These are phyloP conservation scores for Calonectria hawksworthii DNA, from an alignment of 2,329 filamentous ascomycete genomes.

Conservation along the genomic window DNA sequence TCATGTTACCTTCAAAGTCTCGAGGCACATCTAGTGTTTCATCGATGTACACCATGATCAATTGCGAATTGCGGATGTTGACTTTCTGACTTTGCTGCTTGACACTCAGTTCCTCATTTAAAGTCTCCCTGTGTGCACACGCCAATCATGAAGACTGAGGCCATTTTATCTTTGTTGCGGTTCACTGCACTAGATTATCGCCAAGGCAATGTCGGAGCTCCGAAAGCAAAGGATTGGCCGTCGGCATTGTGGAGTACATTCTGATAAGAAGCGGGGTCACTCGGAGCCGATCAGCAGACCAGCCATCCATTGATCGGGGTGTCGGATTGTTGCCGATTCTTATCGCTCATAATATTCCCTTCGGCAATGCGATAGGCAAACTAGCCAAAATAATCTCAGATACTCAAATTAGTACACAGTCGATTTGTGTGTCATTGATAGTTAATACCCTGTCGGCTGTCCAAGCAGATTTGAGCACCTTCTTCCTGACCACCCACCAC, in stretches of 20 bases:
- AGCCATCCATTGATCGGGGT: neutral
- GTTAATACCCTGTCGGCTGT: neutral
- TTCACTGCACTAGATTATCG: neutral
- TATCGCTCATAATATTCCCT: neutral
- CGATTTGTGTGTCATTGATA: neutral
- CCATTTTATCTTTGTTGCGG: neutral
- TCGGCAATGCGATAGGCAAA: neutral
- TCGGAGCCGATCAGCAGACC: neutral
- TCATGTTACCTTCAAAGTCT: neutral
- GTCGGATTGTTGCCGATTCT: neutral
- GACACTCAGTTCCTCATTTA: neutral
- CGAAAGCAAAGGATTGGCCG: neutral
- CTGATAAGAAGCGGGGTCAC: constrained; percentile 4
- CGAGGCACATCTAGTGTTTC: neutral
- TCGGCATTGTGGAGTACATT: neutral
- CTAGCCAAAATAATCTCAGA: neutral
- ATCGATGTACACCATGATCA: constrained; percentile 5
- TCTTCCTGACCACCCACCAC: neutral
- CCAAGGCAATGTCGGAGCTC: neutral
- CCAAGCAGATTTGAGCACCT: neutral
- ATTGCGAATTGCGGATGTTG: neutral
- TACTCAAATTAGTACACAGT: neutral
- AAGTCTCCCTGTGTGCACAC: neutral
- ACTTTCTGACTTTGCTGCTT: too few species aligned
- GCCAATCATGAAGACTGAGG: neutral